A percentile compares a stretch with the other conserved stretches of the same genome.
Conservation (phyloP, 805 yeast species). For the Saccharomycopsis malanga region DNA sequence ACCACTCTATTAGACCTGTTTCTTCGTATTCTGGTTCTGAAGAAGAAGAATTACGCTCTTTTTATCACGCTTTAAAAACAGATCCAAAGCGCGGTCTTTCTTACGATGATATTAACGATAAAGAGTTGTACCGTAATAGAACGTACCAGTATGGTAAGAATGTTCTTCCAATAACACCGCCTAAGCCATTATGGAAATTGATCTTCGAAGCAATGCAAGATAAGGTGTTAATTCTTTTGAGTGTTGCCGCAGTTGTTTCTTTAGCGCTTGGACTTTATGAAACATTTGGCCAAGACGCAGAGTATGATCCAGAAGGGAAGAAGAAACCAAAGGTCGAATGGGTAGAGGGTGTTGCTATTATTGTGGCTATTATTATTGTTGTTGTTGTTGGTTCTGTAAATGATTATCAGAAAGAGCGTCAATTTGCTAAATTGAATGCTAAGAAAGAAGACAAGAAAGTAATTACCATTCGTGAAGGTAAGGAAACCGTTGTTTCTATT, state of each 20-base stretch:
- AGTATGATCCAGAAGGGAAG: constrained; percentile 71
- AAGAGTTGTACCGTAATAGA: constrained; percentile 29
- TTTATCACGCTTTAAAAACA: constrained; percentile 31
- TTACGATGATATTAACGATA: constrained; percentile 28
- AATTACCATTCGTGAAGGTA: constrained; percentile 64
- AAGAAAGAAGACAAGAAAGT: constrained; percentile 83
- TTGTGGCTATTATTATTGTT: constrained; percentile 84
- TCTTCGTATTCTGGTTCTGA: neutral
- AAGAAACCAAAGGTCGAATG: constrained; percentile 83
- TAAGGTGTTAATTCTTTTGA: constrained; percentile 75
- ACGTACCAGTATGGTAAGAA: constrained; percentile 57
- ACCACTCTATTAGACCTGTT: neutral
- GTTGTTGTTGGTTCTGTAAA: constrained; percentile 92
- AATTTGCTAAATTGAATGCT: constrained; percentile 79
- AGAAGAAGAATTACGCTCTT: constrained; percentile 19
- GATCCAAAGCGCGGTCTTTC: constrained; percentile 38
- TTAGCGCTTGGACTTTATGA: constrained; percentile 88
- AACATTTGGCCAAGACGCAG: constrained; percentile 77
- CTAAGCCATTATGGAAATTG: constrained; percentile 59
- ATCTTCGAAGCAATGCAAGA: constrained; percentile 86
- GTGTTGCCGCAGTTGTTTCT: constrained; percentile 83
- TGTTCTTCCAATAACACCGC: constrained; percentile 59
- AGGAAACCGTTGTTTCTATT: constrained; percentile 60
- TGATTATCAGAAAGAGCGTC: constrained; percentile 93
- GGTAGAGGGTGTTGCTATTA: constrained; percentile 98